phyloP scores from a whole-genome alignment of 805 yeast genomes.

The Kurtzmaniella fragi region DNA sequence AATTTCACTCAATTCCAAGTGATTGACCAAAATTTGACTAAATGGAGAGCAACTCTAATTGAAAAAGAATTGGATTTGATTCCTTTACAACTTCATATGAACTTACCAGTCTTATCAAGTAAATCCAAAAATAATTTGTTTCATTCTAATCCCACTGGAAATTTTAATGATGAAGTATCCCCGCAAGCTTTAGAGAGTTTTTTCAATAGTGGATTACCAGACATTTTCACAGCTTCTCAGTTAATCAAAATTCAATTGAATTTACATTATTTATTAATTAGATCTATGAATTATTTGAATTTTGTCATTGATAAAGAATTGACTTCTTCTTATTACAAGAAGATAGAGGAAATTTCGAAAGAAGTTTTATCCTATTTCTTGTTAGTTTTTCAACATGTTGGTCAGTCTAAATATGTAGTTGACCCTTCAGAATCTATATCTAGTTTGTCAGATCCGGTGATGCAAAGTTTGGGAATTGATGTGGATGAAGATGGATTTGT shows the following conservation, averaged over 20 bases:
- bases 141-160: conserved; percentile 20
- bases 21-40: conserved; percentile 36
- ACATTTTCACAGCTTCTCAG: conserved; percentile 31
- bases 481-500: conserved; percentile 43
- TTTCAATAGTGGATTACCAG: conserved; percentile 30
- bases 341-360: conserved; percentile 31
- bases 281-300: conserved; percentile 39
- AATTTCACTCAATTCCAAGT: conserved; percentile 38
- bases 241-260: conserved; percentile 40
- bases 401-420: conserved; percentile 11
- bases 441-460: conserved; percentile 11
- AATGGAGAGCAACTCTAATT: conserved; percentile 36
- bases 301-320: conserved; percentile 40
- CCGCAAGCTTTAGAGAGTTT: conserved; percentile 19
- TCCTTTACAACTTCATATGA: conserved; percentile 26
- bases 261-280: conserved; percentile 37
- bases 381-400: conserved; percentile 31
- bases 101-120: conserved; percentile 21
- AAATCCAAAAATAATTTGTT: conserved; percentile 23
- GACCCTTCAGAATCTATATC: background rate
- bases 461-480: conserved; percentile 34
- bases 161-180: conserved; percentile 13
- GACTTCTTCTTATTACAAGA: conserved; percentile 26
- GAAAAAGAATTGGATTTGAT: conserved; percentile 19
- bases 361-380: conserved; percentile 36